These are phyloP conservation scores for Litsea cubeba DNA, from an alignment of 164 flowering plant genomes.

Conservation along the genomic window DNA sequence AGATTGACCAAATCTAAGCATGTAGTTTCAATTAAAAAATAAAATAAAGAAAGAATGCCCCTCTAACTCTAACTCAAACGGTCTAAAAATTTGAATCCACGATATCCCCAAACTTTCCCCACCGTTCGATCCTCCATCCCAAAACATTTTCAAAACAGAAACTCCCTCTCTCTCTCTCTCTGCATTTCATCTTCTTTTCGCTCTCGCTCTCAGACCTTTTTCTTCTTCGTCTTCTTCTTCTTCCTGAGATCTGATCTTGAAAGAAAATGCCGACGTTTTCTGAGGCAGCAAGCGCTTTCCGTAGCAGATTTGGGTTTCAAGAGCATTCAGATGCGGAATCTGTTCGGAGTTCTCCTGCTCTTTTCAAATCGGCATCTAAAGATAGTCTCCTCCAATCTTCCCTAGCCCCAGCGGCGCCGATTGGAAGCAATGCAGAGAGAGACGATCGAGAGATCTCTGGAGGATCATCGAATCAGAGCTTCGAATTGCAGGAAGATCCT, in stretches of 20 bases:
- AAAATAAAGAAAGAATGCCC: no score
- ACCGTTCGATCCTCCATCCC: conserved; percentile 15
- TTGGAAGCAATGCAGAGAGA: conserved; percentile 25
- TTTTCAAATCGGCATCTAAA: conserved; percentile 37
- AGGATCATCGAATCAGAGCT: conserved; percentile 36
- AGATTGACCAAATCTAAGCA: no score
- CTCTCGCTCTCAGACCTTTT: background rate
- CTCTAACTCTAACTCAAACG: conserved; percentile 21
- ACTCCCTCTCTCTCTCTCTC: background rate
- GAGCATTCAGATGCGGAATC: conserved; percentile 30
- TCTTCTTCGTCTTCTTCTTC: background rate
- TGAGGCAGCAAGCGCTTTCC: conserved; percentile 60
- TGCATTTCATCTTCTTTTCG: background rate
- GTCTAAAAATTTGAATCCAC: conserved; percentile 29
- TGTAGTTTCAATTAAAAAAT: no score
- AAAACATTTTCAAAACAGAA: background rate
- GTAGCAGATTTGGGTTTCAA: conserved; percentile 61
- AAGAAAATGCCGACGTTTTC: conserved; percentile 57
- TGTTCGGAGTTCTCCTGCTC: conserved; percentile 42
- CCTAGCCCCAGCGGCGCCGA: background rate
- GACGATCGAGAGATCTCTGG: conserved; percentile 16
- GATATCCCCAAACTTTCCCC: conserved; percentile 17
- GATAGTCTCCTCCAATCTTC: conserved; percentile 21
- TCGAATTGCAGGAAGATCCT: conserved; percentile 78
- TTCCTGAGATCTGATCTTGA: background rate